Percentiles rank a stretch among this genome's conserved stretches.
phyloP scores from a whole-genome alignment of 1,139 yeast genomes.

The Debaryomyces singareniensis region DNA sequence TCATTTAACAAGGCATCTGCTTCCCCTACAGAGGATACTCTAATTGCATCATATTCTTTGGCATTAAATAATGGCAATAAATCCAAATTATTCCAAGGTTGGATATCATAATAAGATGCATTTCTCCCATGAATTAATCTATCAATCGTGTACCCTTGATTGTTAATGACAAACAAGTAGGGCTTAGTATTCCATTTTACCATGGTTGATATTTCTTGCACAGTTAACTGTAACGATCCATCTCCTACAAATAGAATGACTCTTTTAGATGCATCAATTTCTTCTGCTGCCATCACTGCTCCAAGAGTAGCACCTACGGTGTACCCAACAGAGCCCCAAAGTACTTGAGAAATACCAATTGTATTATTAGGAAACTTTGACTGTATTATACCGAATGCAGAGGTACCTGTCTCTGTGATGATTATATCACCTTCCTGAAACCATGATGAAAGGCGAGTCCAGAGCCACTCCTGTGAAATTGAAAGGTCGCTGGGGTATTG shows the following conservation, averaged over 20 bases:
- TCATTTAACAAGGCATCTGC: constrained; percentile 52
- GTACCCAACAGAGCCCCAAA: constrained; percentile 90
- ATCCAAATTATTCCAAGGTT: constrained; percentile 72
- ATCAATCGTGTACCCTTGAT: constrained; percentile 86
- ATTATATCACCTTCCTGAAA: constrained; percentile 75
- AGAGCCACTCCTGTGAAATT: constrained; percentile 72
- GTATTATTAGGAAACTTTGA: constrained; percentile 70
- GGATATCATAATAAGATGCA: constrained; percentile 75
- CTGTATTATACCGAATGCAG: constrained; percentile 80
- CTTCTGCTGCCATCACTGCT: constrained; percentile 80
- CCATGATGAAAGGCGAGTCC: constrained; percentile 73
- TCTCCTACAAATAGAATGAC: constrained; percentile 83
- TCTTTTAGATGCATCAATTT: constrained; percentile 61
- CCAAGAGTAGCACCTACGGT: constrained; percentile 83
- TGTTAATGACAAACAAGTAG: constrained; percentile 75
- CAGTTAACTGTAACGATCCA: constrained; percentile 84
- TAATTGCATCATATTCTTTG: constrained; percentile 46
- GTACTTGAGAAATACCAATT: constrained; percentile 77
- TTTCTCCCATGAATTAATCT: constrained; percentile 78
- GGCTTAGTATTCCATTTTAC: constrained; percentile 82
- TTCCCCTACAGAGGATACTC: constrained; percentile 61
- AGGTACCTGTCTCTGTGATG: constrained; percentile 84
- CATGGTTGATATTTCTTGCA: constrained; percentile 82
- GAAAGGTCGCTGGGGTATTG: constrained; percentile 20
- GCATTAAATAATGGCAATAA: constrained; percentile 71